Evolutionary conservation across 108 stramenopile species (phyloP).

Genomic region (Schizochytrium sp.): DNA sequence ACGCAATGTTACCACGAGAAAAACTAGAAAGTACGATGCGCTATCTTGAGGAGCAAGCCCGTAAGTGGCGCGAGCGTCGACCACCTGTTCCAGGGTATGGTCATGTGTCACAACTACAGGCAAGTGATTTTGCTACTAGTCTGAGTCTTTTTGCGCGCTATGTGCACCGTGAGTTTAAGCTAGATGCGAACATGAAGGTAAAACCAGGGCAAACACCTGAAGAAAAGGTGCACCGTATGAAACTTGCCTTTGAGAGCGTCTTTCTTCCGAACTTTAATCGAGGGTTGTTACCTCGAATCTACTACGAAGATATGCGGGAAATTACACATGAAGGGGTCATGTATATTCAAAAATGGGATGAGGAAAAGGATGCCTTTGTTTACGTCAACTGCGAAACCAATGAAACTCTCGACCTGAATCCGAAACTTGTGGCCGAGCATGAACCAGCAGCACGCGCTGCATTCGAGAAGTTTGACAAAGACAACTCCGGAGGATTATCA

Average conservation of each 20-base stretch:
- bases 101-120: background rate
- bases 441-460: background rate
- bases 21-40: slow-evolving; percentile 18
- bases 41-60: slow-evolving; percentile 52
- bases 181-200: background rate
- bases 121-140: background rate
- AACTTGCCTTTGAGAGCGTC: background rate
- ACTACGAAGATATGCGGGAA: slow-evolving; percentile 31
- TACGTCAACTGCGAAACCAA: background rate
- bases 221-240: slow-evolving; percentile 17
- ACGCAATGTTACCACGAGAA: slow-evolving; percentile 43
- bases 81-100: slow-evolving; percentile 42
- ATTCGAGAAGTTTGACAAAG: slow-evolving; percentile 27
- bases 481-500: background rate
- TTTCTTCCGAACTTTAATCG: slow-evolving; percentile 16
- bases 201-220: background rate
- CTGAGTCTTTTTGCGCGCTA: slow-evolving; percentile 32
- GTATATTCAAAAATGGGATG: background rate
- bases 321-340: background rate
- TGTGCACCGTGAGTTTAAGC: background rate
- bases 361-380: background rate
- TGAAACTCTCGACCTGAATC: slow-evolving; percentile 13
- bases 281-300: background rate
- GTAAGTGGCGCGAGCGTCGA: slow-evolving; percentile 49
- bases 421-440: background rate